phyloP scores from a whole-genome alignment of 148 eudicot genomes.

The Selenicereus undatus region DNA sequence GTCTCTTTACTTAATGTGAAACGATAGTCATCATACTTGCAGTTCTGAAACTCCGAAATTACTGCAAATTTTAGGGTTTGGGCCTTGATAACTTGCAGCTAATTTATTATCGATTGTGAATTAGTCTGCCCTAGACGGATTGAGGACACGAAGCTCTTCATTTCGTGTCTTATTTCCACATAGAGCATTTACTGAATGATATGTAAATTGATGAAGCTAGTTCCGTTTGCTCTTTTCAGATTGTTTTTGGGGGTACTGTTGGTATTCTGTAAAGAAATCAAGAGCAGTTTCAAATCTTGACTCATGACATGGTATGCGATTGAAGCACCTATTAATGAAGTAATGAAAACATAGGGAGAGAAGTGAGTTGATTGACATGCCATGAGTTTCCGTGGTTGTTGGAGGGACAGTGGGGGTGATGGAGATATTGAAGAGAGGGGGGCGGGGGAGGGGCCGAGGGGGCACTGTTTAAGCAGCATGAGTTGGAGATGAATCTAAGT shows the following conservation, averaged over 20 bases:
- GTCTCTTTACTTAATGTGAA: not conserved
- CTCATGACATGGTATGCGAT: not conserved
- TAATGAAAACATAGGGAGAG: not conserved
- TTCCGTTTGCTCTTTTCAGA: too few relatives aligned
- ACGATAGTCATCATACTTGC: not conserved
- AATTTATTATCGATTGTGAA: too few relatives aligned
- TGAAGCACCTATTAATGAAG: not conserved
- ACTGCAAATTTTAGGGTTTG: too few relatives aligned
- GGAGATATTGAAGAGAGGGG: not conserved
- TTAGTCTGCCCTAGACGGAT: too few relatives aligned
- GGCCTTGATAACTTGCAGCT: too few relatives aligned
- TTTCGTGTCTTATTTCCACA: too few relatives aligned
- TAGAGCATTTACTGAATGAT: too few relatives aligned
- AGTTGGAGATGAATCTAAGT: not conserved
- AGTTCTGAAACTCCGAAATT: not conserved
- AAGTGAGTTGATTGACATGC: not conserved
- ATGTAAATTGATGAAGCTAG: too few relatives aligned
- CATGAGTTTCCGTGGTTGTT: not conserved
- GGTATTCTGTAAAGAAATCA: not conserved
- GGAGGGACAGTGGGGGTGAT: not conserved
- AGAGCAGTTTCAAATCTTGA: not conserved
- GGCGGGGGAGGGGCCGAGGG: too few relatives aligned
- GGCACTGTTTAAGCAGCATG: not conserved
- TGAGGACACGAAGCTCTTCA: too few relatives aligned
- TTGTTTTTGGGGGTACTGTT: too few relatives aligned